A percentile compares a stretch with the other conserved stretches of the same genome.
phyloP scores from a whole-genome alignment of 192 early-diverging fungal genomes.

The Entophlyctis helioformis region DNA sequence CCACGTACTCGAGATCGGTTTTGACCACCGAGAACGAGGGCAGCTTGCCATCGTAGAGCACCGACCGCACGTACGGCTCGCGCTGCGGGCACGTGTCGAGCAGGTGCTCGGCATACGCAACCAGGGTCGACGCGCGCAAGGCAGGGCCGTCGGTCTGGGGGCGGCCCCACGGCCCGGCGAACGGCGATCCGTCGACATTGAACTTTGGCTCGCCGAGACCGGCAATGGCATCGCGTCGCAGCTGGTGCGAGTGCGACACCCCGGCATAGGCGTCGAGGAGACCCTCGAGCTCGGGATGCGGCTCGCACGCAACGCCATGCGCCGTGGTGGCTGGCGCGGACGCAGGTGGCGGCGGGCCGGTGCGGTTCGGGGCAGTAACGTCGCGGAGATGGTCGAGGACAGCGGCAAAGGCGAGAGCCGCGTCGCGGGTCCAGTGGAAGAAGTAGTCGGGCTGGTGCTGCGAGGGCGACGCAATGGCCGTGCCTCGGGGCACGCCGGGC shows the following conservation, averaged over 20 bases:
- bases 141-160: slow-evolving; percentile 65
- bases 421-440: slow-evolving; percentile 61
- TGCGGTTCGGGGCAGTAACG: too few relatives aligned
- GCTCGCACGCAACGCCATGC: too few relatives aligned
- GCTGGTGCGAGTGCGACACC: too few relatives aligned
- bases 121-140: slow-evolving; percentile 19
- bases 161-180: slow-evolving; percentile 40
- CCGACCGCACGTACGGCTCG: background rate
- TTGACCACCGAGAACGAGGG: too few relatives aligned
- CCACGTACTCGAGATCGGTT: slow-evolving; percentile 53
- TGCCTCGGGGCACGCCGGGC: too few relatives aligned
- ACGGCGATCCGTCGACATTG: slow-evolving; percentile 39
- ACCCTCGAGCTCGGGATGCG: too few relatives aligned
- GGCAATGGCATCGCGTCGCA: too few relatives aligned
- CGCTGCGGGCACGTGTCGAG: background rate
- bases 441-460: slow-evolving; percentile 49
- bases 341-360: too few relatives aligned
- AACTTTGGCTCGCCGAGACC: slow-evolving; percentile 57
- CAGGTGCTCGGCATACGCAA: slow-evolving; percentile 5
- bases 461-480: slow-evolving; percentile 7
- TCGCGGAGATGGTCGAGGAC: slow-evolving; percentile 9
- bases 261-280: too few relatives aligned
- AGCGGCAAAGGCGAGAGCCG: slow-evolving; percentile 44
- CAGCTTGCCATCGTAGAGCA: slow-evolving; percentile 20
- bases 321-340: too few relatives aligned